phyloP scores from a whole-genome alignment of 768 basidiomycete genomes.

The Hemileccinum impolitum region DNA sequence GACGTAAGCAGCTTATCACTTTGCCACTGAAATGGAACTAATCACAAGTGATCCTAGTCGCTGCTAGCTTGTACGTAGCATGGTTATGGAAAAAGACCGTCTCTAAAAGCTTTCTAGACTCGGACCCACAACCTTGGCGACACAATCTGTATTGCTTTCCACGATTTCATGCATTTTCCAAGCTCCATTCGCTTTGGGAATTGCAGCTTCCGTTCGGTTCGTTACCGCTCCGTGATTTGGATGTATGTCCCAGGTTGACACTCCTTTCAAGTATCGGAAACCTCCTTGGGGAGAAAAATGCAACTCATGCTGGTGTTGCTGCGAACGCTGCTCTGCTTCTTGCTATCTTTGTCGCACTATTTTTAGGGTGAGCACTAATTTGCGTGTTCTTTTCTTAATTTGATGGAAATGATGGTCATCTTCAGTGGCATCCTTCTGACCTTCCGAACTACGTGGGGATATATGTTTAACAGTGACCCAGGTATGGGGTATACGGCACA shows the following conservation, averaged over 20 bases:
- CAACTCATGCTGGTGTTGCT: conserved; percentile 65
- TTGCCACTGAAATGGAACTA: not conserved
- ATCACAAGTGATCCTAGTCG: conserved; percentile 33
- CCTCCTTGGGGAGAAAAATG: conserved; percentile 77
- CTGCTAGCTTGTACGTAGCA: conserved; percentile 47
- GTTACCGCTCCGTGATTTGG: conserved; percentile 12
- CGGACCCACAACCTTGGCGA: conserved; percentile 77
- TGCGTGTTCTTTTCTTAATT: not conserved
- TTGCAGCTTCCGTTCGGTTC: conserved; percentile 83
- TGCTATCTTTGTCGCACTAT: conserved; percentile 52
- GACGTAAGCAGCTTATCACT: conserved; percentile 28
- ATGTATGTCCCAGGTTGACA: not conserved
- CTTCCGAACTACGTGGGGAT: conserved; percentile 67
- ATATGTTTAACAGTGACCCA: conserved; percentile 70
- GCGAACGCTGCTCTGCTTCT: conserved; percentile 65
- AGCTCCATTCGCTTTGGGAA: conserved; percentile 74
- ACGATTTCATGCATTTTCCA: conserved; percentile 78
- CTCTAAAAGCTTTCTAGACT: conserved; percentile 43
- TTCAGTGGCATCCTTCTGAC: conserved; percentile 46
- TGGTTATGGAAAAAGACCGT: not conserved
- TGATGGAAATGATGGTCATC: not conserved
- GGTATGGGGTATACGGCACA: conserved; percentile 30
- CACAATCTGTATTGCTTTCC: conserved; percentile 81
- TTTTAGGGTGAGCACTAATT: conserved; percentile 50
- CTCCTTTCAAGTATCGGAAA: conserved; percentile 69